Evolutionary conservation across 2,329 filamentous ascomycete genomes (phyloP).

Genomic region (Fragosphaeria purpurea): DNA sequence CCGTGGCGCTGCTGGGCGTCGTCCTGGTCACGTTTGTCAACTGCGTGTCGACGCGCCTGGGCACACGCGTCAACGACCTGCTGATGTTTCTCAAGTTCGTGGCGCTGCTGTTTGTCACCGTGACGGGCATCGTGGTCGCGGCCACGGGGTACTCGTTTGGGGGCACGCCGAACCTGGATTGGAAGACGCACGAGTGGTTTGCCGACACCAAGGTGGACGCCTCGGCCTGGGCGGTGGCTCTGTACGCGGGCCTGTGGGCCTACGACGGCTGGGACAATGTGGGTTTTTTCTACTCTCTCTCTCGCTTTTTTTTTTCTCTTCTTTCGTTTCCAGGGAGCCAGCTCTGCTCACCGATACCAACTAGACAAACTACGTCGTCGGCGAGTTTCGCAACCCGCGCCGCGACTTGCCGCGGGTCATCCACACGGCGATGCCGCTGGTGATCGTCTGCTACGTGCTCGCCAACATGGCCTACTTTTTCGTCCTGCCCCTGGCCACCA

Average conservation of each 20-base stretch:
- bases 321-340: neutral
- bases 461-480: conserved; percentile 93
- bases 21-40: conserved; percentile 73
- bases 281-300: conserved; percentile 28
- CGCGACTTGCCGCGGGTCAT: conserved; percentile 90
- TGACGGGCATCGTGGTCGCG: conserved; percentile 83
- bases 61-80: conserved; percentile 76
- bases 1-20: conserved; percentile 68
- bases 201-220: conserved; percentile 69
- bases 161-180: conserved; percentile 67
- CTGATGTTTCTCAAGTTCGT: conserved; percentile 98
- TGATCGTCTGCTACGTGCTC: conserved; percentile 81
- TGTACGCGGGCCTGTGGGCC: conserved; percentile 95
- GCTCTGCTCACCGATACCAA: neutral
- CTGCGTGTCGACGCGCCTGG: conserved; percentile 80
- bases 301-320: neutral
- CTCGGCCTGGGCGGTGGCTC: conserved; percentile 82
- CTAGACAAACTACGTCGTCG: conserved; percentile 93
- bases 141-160: conserved; percentile 71
- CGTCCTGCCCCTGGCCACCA: conserved; percentile 68
- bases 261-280: conserved; percentile 99
- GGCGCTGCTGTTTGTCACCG: conserved; percentile 73
- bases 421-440: conserved; percentile 89
- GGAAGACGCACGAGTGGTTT: conserved; percentile 86
- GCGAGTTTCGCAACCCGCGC: conserved; percentile 85